phyloP scores from a whole-genome alignment of 352 stramenopile species.

The Plasmopara halstedii region DNA sequence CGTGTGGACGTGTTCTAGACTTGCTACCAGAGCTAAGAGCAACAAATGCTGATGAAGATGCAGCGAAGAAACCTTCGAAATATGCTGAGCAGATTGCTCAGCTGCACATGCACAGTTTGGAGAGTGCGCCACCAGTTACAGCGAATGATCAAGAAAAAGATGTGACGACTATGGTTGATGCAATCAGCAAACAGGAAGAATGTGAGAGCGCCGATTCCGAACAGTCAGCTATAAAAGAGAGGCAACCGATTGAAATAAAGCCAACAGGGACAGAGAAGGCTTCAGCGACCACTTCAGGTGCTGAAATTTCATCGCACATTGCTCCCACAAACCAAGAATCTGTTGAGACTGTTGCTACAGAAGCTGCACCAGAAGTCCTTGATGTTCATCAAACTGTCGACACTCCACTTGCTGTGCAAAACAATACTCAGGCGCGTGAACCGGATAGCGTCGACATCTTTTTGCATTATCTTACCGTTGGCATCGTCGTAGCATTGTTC shows the following conservation, averaged over 20 bases:
- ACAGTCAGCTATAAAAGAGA: constrained; percentile 1
- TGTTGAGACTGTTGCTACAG: constrained; percentile 5
- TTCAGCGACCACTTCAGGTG: constrained; percentile 1
- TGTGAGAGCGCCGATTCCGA: neutral
- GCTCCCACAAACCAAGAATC: neutral
- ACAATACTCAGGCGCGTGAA: constrained; percentile 19
- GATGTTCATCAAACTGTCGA: constrained; percentile 9
- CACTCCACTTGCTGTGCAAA: constrained; percentile 6
- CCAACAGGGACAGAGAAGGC: neutral
- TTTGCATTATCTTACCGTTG: constrained; percentile 62
- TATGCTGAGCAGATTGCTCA: constrained; percentile 77
- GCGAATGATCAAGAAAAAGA: constrained; percentile 13
- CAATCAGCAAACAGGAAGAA: constrained; percentile 1
- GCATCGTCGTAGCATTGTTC: constrained; percentile 58
- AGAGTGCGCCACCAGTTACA: constrained; percentile 13
- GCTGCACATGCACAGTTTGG: constrained; percentile 70
- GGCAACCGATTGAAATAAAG: constrained; percentile 3
- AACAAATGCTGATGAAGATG: constrained; percentile 9
- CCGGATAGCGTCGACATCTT: constrained; percentile 49
- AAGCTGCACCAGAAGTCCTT: constrained; percentile 1
- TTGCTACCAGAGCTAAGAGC: constrained; percentile 51
- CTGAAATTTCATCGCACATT: neutral
- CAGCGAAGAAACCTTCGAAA: constrained; percentile 44
- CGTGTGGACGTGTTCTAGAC: constrained; percentile 56
- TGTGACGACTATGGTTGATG: neutral